These are phyloP conservation scores for Trapa bicornis DNA, from an alignment of 345 rosid species.

Conservation along the genomic window DNA sequence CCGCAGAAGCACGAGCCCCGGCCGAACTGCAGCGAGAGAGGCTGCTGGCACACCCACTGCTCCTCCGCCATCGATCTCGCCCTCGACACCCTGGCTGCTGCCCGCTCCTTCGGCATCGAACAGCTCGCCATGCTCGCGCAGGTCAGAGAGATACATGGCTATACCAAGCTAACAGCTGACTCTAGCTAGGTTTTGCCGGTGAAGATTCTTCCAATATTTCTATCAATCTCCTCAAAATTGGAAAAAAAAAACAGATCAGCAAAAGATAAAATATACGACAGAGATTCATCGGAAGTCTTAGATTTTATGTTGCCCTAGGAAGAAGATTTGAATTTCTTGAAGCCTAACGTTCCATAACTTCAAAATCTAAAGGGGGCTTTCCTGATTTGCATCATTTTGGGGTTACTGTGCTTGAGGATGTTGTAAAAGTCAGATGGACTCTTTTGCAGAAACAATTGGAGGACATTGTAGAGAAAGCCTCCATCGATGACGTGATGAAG, in stretches of 20 bases:
- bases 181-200: no score
- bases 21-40: slow-evolving; percentile 91
- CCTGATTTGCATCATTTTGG: slow-evolving; percentile 34
- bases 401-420: slow-evolving; percentile 14
- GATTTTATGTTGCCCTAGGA: slow-evolving; percentile 5
- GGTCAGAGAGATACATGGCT: slow-evolving; percentile 22
- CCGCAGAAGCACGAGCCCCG: slow-evolving; percentile 95
- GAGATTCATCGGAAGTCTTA: neutral
- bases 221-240: no score
- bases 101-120: slow-evolving; percentile 90
- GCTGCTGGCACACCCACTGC: slow-evolving; percentile 99
- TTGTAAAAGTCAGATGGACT: neutral
- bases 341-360: no score
- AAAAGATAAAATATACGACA: no score
- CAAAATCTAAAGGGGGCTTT: slow-evolving; percentile 13
- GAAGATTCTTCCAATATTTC: no score
- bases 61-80: slow-evolving; percentile 99
- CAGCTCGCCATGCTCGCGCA: slow-evolving; percentile 96
- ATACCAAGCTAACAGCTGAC: no score
- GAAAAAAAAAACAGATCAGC: no score
- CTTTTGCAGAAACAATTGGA: slow-evolving; percentile 73
- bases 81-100: slow-evolving; percentile 90
- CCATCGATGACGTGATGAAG: slow-evolving; percentile 96
- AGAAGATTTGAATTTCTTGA: slow-evolving; percentile 7
- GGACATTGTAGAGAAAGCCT: slow-evolving; percentile 89